Evolutionary conservation across 176 grass and related monocot species (phyloP).

Genomic region (Thinopyrum elongatum): DNA sequence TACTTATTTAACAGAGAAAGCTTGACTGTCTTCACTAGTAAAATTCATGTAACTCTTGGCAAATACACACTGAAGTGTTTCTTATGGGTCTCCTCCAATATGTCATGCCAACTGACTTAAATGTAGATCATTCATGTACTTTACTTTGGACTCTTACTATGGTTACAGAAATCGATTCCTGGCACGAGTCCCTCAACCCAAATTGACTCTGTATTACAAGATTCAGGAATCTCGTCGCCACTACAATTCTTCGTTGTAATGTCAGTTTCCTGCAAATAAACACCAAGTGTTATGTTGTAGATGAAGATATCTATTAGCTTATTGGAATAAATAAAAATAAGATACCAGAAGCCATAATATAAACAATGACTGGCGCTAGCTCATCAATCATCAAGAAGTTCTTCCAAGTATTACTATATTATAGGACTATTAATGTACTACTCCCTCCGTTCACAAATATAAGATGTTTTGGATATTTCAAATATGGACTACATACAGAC

Average conservation of each 20-base stretch:
- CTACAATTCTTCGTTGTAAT: conserved; percentile 31
- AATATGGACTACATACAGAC: too few species aligned
- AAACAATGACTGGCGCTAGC: background rate
- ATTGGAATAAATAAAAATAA: background rate
- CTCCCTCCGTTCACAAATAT: too few species aligned
- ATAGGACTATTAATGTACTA: background rate
- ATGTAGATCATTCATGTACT: background rate
- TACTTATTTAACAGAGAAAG: background rate
- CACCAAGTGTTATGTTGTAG: background rate
- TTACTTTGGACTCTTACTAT: conserved; percentile 54
- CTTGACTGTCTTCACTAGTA: background rate
- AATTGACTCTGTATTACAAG: conserved; percentile 47
- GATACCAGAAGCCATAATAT: background rate
- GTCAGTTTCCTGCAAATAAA: conserved; percentile 47
- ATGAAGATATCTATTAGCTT: background rate
- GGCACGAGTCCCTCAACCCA: conserved; percentile 94
- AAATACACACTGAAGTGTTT: background rate
- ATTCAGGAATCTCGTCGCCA: conserved; percentile 35
- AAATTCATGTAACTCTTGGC: background rate
- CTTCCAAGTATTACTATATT: background rate
- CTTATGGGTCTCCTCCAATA: background rate
- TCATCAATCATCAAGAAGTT: background rate
- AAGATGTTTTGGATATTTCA: too few species aligned
- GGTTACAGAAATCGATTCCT: conserved; percentile 95
- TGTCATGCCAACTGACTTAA: background rate